Evolutionary conservation across 345 rosid genomes (phyloP).

Genomic region (Eucalyptus paniculata): DNA sequence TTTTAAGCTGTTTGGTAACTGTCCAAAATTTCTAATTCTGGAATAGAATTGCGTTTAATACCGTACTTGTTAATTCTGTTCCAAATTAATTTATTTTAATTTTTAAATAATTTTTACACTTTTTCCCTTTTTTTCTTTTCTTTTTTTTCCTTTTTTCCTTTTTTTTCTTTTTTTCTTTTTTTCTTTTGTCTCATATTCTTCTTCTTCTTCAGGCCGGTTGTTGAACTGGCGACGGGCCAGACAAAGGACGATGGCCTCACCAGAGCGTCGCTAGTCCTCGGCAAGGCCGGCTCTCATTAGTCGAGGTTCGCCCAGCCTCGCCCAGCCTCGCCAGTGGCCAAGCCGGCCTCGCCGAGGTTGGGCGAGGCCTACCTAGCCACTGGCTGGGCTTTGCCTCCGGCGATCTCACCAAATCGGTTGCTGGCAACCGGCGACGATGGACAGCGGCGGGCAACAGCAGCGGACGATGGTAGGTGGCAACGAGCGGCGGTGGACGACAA

Average conservation of each 20-base stretch:
- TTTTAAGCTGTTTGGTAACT: accelerated
- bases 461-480: accelerated
- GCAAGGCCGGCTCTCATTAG: too few relatives aligned
- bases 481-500: accelerated
- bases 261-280: accelerated
- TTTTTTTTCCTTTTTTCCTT: accelerated
- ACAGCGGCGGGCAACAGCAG: accelerated
- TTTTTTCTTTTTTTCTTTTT: accelerated
- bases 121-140: accelerated
- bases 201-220: too few relatives aligned
- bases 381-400: too few relatives aligned
- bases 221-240: accelerated
- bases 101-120: too few relatives aligned
- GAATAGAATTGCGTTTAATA: too few relatives aligned
- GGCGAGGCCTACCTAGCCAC: accelerated
- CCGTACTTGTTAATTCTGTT: accelerated
- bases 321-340: too few relatives aligned
- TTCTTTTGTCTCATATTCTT: too few relatives aligned
- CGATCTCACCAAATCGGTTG: too few relatives aligned
- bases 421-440: accelerated
- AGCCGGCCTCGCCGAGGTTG: accelerated
- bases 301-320: accelerated
- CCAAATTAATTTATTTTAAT: too few relatives aligned
- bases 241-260: too few relatives aligned
- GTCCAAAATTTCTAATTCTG: too few relatives aligned